A percentile compares a stretch with the other conserved stretches of the same genome.
Conservation (phyloP, 2,329 filamentous ascomycete species). For the Aspergillus japonicus region DNA sequence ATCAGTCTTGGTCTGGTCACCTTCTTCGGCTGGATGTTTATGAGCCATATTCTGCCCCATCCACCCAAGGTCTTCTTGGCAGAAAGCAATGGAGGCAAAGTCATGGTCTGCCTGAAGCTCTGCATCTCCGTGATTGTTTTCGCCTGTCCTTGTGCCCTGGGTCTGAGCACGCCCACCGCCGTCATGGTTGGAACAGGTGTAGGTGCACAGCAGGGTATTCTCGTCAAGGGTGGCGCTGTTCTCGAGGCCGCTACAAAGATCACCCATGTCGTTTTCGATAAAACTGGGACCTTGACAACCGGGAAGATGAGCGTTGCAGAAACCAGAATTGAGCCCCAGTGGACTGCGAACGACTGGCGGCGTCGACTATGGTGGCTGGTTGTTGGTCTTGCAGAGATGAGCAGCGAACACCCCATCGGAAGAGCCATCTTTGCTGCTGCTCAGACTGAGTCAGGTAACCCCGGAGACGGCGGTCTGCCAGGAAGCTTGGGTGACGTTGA, state of each 20-base stretch:
- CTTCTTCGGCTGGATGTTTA: conserved; percentile 89
- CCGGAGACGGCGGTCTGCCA: conserved; percentile 70
- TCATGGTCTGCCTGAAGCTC: conserved; percentile 96
- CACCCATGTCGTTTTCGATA: conserved; percentile 87
- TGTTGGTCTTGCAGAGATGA: conserved; percentile 90
- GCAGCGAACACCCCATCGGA: conserved; percentile 94
- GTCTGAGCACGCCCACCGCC: conserved; percentile 89
- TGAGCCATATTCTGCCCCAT: conserved; percentile 78
- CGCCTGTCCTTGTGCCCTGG: conserved; percentile 94
- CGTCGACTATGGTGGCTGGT: conserved; percentile 90
- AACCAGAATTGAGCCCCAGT: conserved; percentile 63
- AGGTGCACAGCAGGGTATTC: conserved; percentile 89
- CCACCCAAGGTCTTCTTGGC: conserved; percentile 87
- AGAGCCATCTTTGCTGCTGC: conserved; percentile 77
- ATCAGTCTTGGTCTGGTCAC: conserved; percentile 79
- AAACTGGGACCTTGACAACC: conserved; percentile 91
- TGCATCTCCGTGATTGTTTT: conserved; percentile 99
- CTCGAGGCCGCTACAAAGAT: conserved; percentile 88
- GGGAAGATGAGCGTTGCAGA: conserved; percentile 92
- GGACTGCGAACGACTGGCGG: conserved; percentile 67
- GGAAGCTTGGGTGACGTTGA: conserved; percentile 84
- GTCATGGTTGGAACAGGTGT: conserved; percentile 99
- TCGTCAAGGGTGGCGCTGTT: conserved; percentile 95
- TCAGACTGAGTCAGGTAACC: conserved; percentile 71
- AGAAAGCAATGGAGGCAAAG: conserved; percentile 77